Percentiles rank a stretch among this genome's conserved stretches.
These are phyloP conservation scores for Pseudonectria foliicola DNA, from an alignment of 2,329 filamentous ascomycete genomes.

Conservation along the genomic window DNA sequence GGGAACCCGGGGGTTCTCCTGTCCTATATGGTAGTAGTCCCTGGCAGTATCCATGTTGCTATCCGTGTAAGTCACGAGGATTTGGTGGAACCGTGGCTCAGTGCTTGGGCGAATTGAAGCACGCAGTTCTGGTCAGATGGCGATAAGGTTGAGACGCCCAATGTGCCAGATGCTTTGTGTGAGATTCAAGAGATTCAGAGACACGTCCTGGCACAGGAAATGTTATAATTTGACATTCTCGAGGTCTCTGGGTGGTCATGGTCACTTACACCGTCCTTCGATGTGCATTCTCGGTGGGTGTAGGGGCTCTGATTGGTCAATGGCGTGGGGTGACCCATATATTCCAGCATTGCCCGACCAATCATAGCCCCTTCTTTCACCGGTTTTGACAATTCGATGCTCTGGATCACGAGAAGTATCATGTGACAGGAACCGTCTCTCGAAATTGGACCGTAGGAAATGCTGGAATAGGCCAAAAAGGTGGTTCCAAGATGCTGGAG, in stretches of 20 bases:
- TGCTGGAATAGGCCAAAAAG: constrained; percentile 7
- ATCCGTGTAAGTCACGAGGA: constrained; percentile 35
- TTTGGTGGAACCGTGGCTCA: constrained; percentile 35
- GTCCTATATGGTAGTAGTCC: constrained; percentile 28
- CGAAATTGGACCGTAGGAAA: constrained; percentile 5
- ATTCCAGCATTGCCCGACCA: constrained; percentile 19
- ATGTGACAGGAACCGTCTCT: constrained; percentile 12
- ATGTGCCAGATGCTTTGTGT: constrained; percentile 32
- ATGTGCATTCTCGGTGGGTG: constrained; percentile 25
- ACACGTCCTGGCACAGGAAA: constrained; percentile 31
- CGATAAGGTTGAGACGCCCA: constrained; percentile 35
- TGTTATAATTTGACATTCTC: constrained; percentile 33
- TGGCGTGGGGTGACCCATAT: constrained; percentile 6
- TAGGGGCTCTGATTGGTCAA: constrained; percentile 17
- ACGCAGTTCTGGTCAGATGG: constrained; percentile 29
- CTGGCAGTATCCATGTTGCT: constrained; percentile 32
- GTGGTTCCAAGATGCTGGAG: constrained; percentile 6
- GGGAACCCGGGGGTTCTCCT: constrained; percentile 31
- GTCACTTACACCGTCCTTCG: constrained; percentile 33
- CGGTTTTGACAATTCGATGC: constrained; percentile 21
- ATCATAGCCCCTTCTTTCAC: constrained; percentile 24
- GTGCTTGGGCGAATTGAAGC: constrained; percentile 30
- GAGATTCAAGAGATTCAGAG: constrained; percentile 32
- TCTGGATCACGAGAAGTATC: constrained; percentile 12
- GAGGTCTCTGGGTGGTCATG: constrained; percentile 27